Evolutionary conservation across 768 basidiomycete genomes (phyloP), one percentile per base, ranked within the genome.

Genomic region (Trametes cingulata): DNA sequence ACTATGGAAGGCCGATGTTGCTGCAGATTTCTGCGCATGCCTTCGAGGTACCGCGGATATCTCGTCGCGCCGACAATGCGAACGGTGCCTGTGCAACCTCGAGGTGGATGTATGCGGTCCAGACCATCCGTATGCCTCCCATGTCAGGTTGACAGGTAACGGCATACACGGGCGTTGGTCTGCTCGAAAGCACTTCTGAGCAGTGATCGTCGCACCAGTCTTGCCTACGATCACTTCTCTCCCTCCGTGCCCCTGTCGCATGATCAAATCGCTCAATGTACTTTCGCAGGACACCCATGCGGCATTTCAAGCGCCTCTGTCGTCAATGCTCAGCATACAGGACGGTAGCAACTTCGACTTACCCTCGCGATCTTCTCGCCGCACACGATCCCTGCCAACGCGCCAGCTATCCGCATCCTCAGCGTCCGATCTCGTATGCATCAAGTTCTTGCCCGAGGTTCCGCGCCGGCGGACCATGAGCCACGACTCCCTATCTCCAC

Each of bases 311-410:
- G 71, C 80, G 24, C 70, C 79, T 1, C 66, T 86, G 4, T 63
- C 71, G 1, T 65, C 75, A 3, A 73, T 85, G 22, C 69, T 72
- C 1, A 74, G 77, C 0, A 70, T 86, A 8, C 77, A 75, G 13
- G 82, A 80, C 9, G 70, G 74, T 0, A 80, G 81, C 8, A 74
- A 82, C 20, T 74, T 85, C 20, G 67, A 71, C 36, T 64, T 69
- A 3, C 65, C 72, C 22, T 65, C 25, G 58, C 65, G 6, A 56
- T 73, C 19, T 52, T 64, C 13, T 24, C 67, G 1, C 59, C 69
- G 47, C 4, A 49, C 40, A 17, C 39, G 47, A 19, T 46, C 47
- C 37, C 2, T 36, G 27, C 15, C 52, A 15, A 13, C 46, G 19
- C 60, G 50, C 19, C 50, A 61, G n/a, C 15, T 40, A 2, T 40